These are phyloP conservation scores for Cercis canadensis DNA, from an alignment of 306 rosid species.

Conservation along the genomic window DNA sequence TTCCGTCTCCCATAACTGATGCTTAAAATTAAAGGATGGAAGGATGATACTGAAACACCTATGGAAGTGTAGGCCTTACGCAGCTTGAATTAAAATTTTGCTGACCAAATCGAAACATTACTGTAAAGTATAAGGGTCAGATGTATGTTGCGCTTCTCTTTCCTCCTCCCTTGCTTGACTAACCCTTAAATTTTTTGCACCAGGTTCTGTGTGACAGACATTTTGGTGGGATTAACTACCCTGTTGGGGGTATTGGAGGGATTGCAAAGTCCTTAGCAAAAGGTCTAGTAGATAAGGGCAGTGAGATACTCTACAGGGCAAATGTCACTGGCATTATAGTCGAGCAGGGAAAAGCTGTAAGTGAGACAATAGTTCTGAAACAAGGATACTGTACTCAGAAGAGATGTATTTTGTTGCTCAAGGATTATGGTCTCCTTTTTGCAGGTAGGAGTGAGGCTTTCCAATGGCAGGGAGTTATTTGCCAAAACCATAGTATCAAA, in stretches of 20 bases:
- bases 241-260: conserved; percentile 94
- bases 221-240: conserved; percentile 94
- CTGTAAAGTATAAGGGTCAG: conserved; percentile 10
- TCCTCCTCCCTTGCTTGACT: conserved; percentile 26
- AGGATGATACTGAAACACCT: conserved; percentile 2
- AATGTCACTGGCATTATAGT: conserved; percentile 74
- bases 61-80: conserved; percentile 3
- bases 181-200: background rate
- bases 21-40: conserved; percentile 33
- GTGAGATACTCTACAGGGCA: conserved; percentile 87
- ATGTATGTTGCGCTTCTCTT: conserved; percentile 19
- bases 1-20: background rate
- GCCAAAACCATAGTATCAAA: conserved; percentile 91
- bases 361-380: conserved; percentile 44
- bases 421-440: conserved; percentile 36
- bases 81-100: conserved; percentile 20
- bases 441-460: conserved; percentile 89
- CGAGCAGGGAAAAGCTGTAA: conserved; percentile 84
- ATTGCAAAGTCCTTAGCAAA: conserved; percentile 89
- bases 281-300: conserved; percentile 80
- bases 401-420: conserved; percentile 34
- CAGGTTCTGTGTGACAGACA: conserved; percentile 98
- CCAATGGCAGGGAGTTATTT: conserved; percentile 79
- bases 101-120: conserved; percentile 15
- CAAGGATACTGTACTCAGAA: conserved; percentile 24